Evolutionary conservation across 768 basidiomycete genomes (phyloP), one percentile per base, ranked within the genome.

Genomic region (Pleurotus giganteus): DNA sequence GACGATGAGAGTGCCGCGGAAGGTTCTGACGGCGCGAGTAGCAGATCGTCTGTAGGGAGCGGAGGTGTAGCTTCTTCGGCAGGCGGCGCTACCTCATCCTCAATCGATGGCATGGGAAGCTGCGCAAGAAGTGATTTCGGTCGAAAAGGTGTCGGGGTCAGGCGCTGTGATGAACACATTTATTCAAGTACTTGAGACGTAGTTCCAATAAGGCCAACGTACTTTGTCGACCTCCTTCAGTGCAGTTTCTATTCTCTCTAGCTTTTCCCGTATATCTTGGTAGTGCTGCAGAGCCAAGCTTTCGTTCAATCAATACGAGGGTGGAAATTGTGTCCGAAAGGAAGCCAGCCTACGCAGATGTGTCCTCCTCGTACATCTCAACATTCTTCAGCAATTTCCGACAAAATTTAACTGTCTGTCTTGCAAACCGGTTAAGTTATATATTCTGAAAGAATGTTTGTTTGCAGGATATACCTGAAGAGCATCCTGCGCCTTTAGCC

Each of bases 161-260:
- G 64, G 53, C 74, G 74, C 81, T 85, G 58, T 31, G 27, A 15
- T 44, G 26, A n/a, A 23, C 23, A 44, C 24, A 44, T 37, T 31
- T n/a, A 23, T 17, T 34, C 44, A 52, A 47, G 23, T 15, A 43
- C 15, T 47, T 11, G 4, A 1, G 28, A 21, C 36, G 32, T 28
- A 23, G 28, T 23, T 11, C 12, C 6, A 9, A 44, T 4, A 8
- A 5, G 28, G 5, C 4, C 4, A 7, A 58, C 69, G 24, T 15
- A 88, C 89, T 68, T 81, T 71, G 46, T 83, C 78, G 1, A 84
- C 71, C 2, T 76, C 76, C 36, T 71, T 70, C 58, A 86, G 70
- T 56, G 79, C 74, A 1, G 63, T 62, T 47, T 91, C 84, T 23
- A 88, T 68, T 24, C 73, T 71, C 54, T 85, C 81, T 4, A 91